Percentiles rank a stretch among this genome's conserved stretches.
These are phyloP conservation scores for Articulospora tetracladia DNA, from an alignment of 495 filamentous ascomycete species.

Conservation along the genomic window DNA sequence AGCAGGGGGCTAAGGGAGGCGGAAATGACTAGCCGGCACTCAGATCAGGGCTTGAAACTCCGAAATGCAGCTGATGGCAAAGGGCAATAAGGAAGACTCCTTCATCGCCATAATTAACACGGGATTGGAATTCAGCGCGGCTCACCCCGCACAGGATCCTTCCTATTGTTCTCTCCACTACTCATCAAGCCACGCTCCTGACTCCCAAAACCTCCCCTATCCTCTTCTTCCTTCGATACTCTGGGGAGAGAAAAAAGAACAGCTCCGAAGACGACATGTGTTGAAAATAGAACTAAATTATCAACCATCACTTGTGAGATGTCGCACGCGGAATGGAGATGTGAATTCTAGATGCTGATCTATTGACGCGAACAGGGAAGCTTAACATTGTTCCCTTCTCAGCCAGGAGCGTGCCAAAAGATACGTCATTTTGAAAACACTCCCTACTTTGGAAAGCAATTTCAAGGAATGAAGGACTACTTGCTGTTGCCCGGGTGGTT, in stretches of 20 bases:
- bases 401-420: too few relatives aligned
- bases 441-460: too few relatives aligned
- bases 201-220: not conserved
- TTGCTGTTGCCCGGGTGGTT: too few relatives aligned
- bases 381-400: slow-evolving; percentile 1
- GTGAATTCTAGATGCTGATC: not conserved
- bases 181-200: not conserved
- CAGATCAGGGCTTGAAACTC: too few relatives aligned
- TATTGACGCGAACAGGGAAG: not conserved
- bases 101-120: not conserved
- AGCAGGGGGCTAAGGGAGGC: not conserved
- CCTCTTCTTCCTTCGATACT: not conserved
- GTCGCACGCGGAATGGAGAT: not conserved
- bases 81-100: not conserved
- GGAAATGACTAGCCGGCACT: too few relatives aligned
- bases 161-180: not conserved
- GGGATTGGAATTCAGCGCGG: not conserved
- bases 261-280: not conserved
- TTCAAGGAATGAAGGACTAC: too few relatives aligned
- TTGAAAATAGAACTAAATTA: not conserved
- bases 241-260: not conserved
- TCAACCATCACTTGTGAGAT: not conserved
- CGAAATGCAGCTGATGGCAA: not conserved
- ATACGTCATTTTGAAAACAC: too few relatives aligned
- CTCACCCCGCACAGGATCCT: not conserved